Conservation (phyloP, 73 alveolate genomes). For the Paraurostyla sp. region DNA sequence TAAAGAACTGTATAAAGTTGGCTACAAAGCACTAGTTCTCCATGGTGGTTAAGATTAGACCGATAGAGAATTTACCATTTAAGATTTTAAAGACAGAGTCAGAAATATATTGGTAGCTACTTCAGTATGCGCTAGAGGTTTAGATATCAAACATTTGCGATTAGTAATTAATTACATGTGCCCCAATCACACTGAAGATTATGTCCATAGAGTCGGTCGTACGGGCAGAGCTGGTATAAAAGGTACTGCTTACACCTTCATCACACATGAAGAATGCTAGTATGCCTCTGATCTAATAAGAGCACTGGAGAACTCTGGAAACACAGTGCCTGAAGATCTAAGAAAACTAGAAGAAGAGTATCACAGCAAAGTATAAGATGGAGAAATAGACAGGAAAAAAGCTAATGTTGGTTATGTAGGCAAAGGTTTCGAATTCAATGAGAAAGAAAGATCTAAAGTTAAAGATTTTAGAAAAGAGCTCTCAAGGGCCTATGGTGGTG, state of each 20-base stretch:
- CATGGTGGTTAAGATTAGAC: conserved; percentile 98
- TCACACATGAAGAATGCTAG: conserved; percentile 94
- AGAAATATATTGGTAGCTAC: conserved; percentile 97
- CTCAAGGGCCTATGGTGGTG: conserved; percentile 82
- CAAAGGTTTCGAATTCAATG: conserved; percentile 95
- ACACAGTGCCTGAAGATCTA: conserved; percentile 94
- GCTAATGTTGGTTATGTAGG: conserved; percentile 91
- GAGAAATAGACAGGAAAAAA: conserved; percentile 96
- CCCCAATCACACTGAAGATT: conserved; percentile 99
- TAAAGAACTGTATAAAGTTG: conserved; percentile 89
- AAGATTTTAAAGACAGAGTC: conserved; percentile 94
- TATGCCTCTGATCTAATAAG: conserved; percentile 94
- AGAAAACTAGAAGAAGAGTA: conserved; percentile 88
- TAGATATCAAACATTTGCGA: conserved; percentile 93
- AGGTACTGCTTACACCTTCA: conserved; percentile 98
- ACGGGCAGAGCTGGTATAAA: conserved; percentile 98
- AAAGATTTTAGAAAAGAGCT: conserved; percentile 86
- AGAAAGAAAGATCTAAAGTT: conserved; percentile 90
- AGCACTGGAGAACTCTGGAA: conserved; percentile 93
- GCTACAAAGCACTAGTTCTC: conserved; percentile 90
- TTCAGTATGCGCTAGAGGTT: conserved; percentile 96
- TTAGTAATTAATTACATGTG: conserved; percentile 96
- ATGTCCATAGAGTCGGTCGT: conserved; percentile 99
- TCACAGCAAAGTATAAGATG: conserved; percentile 89
- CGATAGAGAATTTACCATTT: conserved; percentile 95